Conservation (phyloP, 2,329 filamentous ascomycete species). For the Hypoxylon sp. region DNA sequence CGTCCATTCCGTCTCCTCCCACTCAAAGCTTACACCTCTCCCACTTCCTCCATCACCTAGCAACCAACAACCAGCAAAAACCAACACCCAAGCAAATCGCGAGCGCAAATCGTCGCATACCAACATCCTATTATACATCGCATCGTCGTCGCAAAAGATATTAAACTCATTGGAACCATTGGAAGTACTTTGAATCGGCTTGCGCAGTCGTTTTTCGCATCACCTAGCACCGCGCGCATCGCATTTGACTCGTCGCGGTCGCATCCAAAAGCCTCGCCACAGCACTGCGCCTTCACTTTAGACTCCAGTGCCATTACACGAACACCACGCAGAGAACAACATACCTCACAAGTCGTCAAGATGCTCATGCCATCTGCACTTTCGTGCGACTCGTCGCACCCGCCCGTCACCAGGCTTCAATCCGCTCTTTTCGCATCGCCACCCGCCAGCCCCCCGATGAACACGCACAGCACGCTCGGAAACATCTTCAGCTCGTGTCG, state of each 20-base stretch:
- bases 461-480: slow-evolving; percentile 60
- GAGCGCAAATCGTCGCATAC: slow-evolving; percentile 30
- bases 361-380: slow-evolving; percentile 72
- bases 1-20: slow-evolving; percentile 33
- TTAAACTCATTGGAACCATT: neutral
- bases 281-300: slow-evolving; percentile 15
- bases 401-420: slow-evolving; percentile 59
- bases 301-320: slow-evolving; percentile 6
- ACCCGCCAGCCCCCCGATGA: slow-evolving; percentile 66
- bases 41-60: slow-evolving; percentile 39
- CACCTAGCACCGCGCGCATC: slow-evolving; percentile 25
- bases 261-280: slow-evolving; percentile 32
- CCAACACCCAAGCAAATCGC: slow-evolving; percentile 12
- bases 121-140: slow-evolving; percentile 14
- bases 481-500: slow-evolving; percentile 71
- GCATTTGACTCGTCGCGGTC: slow-evolving; percentile 36
- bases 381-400: slow-evolving; percentile 66
- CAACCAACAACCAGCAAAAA: slow-evolving; percentile 16
- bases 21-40: slow-evolving; percentile 43
- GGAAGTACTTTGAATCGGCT: slow-evolving; percentile 9
- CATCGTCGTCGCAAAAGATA: slow-evolving; percentile 17
- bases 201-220: slow-evolving; percentile 11
- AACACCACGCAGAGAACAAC: slow-evolving; percentile 15
- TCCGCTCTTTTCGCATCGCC: slow-evolving; percentile 68
- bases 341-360: slow-evolving; percentile 39